phyloP scores from a whole-genome alignment of 805 yeast genomes.

The Nakazawaea ernobii region DNA sequence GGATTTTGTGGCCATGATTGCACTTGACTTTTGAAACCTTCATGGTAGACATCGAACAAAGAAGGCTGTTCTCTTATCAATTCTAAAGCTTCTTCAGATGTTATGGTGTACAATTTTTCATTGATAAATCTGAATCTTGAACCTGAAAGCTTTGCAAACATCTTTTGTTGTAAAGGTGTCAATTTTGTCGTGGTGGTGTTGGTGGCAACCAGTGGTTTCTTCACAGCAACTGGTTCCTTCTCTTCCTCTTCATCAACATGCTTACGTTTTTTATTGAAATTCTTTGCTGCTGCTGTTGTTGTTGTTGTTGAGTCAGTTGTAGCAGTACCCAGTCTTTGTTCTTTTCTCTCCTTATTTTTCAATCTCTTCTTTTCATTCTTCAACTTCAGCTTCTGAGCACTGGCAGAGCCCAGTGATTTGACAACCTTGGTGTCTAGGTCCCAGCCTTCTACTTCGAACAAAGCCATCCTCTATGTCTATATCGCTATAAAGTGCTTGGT shows the following conservation, averaged over 20 bases:
- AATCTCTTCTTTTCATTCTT: conserved; percentile 24
- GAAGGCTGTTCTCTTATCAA: conserved; percentile 78
- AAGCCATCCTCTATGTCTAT: conserved; percentile 41
- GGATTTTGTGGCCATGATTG: conserved; percentile 99
- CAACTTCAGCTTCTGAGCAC: conserved; percentile 16
- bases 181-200: conserved; percentile 34
- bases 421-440: conserved; percentile 50
- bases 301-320: conserved; percentile 12
- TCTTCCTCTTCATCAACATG: background rate
- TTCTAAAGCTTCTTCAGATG: conserved; percentile 70
- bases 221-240: background rate
- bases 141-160: conserved; percentile 92
- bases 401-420: conserved; percentile 36
- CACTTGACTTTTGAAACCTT: conserved; percentile 92
- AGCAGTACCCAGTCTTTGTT: conserved; percentile 1
- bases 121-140: conserved; percentile 97
- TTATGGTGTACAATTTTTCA: conserved; percentile 88
- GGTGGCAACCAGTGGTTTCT: conserved; percentile 3
- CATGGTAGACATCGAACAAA: conserved; percentile 89
- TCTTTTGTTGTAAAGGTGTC: conserved; percentile 88
- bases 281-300: conserved; percentile 1
- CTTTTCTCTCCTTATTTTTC: conserved; percentile 18
- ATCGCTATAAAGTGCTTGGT: no score
- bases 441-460: conserved; percentile 85
- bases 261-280: background rate